Evolutionary conservation across 495 filamentous ascomycete species (phyloP), one percentile per base, ranked within the genome.

Genomic region (Staphylotrichum longicolle): DNA sequence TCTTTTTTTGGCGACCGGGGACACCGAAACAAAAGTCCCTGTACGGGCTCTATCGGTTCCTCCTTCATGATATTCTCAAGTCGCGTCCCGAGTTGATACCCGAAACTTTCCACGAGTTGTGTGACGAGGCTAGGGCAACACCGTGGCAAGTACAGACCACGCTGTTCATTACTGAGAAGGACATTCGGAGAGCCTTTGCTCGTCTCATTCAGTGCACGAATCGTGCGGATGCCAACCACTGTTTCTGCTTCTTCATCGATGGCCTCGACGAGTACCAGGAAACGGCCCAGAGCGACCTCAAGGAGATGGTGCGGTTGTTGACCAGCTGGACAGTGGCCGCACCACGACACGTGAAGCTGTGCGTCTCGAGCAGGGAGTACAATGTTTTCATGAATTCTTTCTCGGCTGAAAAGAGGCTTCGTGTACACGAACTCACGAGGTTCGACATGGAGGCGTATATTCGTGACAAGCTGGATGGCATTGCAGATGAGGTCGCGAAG

Each of bases 281-380:
- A 6, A 44, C 40, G 2, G 11, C n/a, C 2, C 41, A 14, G 3
- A 11, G 10, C 2, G 56, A 63, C 33, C 15, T 53, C 33, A 62
- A 41, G 15, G 42, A 35, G 7, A n/a, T 67, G 44, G 54, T 60
- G 9, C 30, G 62, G 6, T 20, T 63, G 0, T 44, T 68, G 1
- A 34, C 30, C 39, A 27, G 37, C 8, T 66, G 57, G 64, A 59
- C 56, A 0, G 8, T 34, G 63, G 9, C 40, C 68, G 11, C 20
- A 3, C 61, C 50, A 40, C 8, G 49, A 0, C 54, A 71, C 50
- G 60, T 79, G 33, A 79, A 79, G 51, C 20, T 78, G 15, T 81
- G 78, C 56, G 68, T 77, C 0, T 73, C 77, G 7, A 81, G 78
- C 61, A 69, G 77, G 9, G 73, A 74, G 3, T 72, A 69, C 63